phyloP scores from a whole-genome alignment of 148 eudicot species.

The Diospyros lotus region DNA sequence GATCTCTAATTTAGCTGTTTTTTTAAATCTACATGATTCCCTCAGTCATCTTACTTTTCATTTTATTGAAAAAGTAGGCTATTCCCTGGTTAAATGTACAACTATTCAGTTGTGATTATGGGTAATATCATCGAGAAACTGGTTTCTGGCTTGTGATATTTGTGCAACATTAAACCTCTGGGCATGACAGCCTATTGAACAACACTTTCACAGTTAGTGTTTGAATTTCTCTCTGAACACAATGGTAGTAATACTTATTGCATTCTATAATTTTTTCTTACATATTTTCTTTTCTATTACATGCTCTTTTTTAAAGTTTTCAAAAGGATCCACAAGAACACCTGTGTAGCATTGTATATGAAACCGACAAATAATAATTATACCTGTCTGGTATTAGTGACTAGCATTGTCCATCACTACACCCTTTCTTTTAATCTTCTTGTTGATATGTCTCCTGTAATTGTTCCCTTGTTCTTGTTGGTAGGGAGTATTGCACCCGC shows the following conservation, averaged over 20 bases:
- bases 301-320: too few relatives aligned
- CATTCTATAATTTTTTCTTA: too few relatives aligned
- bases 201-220: background rate
- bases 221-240: too few relatives aligned
- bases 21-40: background rate
- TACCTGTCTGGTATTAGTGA: background rate
- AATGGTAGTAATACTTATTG: too few relatives aligned
- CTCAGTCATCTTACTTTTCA: background rate
- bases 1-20: background rate
- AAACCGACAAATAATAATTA: background rate
- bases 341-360: too few relatives aligned
- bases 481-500: slow-evolving; percentile 69
- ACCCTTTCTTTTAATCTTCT: slow-evolving; percentile 5
- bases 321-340: too few relatives aligned
- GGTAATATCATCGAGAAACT: background rate
- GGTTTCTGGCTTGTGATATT: background rate
- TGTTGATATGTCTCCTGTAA: slow-evolving; percentile 4
- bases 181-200: background rate
- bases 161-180: background rate
- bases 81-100: background rate
- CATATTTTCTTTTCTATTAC: too few relatives aligned
- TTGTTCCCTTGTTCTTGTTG: slow-evolving; percentile 15
- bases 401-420: background rate
- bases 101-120: background rate
- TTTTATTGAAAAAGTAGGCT: background rate